Conservation (phyloP, 495 filamentous ascomycete genomes). For the Penicillium pulvis region DNA sequence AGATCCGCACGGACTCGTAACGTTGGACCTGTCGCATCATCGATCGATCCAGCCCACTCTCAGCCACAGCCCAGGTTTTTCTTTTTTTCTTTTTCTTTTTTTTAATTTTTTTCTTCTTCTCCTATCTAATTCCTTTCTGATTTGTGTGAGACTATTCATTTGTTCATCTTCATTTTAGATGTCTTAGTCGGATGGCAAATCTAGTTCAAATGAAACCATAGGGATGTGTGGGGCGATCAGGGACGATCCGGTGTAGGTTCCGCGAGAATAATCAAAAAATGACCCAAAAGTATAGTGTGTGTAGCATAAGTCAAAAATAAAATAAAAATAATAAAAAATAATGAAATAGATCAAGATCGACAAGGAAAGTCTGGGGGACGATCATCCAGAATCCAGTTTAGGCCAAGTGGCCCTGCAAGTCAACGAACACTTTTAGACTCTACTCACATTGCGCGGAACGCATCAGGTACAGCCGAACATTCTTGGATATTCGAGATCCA, state of each 20-base stretch:
- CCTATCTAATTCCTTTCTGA: too few species aligned
- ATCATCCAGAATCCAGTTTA: neutral
- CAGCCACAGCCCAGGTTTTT: neutral
- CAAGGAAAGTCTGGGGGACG: neutral
- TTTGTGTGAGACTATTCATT: neutral
- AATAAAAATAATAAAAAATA: neutral
- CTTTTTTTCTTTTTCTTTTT: neutral
- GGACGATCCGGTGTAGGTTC: neutral
- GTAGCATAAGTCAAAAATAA: neutral
- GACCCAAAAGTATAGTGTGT: neutral
- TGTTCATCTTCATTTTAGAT: conserved; percentile 1
- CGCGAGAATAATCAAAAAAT: neutral
- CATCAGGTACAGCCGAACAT: conserved; percentile 25
- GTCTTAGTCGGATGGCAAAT: neutral
- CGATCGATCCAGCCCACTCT: conserved; percentile 17
- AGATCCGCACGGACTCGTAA: conserved; percentile 17
- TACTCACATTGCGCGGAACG: conserved; percentile 29
- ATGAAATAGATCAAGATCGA: neutral
- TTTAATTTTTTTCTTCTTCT: neutral
- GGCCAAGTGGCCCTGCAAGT: neutral
- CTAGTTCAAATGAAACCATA: neutral
- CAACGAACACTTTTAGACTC: conserved; percentile 21
- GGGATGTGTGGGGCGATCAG: conserved; percentile 7
- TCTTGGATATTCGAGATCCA: conserved; percentile 9
- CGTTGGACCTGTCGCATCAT: conserved; percentile 20